phyloP scores from a whole-genome alignment of 768 basidiomycete species.

The Boletus reticulatus region DNA sequence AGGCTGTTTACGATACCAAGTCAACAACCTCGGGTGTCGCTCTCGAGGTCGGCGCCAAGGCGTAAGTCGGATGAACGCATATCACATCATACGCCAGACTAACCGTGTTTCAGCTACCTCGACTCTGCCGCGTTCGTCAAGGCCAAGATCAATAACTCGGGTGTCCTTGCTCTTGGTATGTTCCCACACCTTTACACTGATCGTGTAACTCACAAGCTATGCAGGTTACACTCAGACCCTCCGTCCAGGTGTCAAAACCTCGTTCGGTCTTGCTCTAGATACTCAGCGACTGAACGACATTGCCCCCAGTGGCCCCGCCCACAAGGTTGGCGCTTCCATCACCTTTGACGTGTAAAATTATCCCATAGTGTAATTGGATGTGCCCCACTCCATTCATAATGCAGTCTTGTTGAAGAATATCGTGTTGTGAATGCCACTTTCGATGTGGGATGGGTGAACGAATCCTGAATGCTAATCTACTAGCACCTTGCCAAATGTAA shows the following conservation, averaged over 20 bases:
- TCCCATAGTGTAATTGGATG: slow-evolving; percentile 19
- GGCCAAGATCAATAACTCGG: slow-evolving; percentile 97
- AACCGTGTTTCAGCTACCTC: slow-evolving; percentile 52
- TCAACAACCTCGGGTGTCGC: slow-evolving; percentile 80
- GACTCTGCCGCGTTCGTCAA: slow-evolving; percentile 92
- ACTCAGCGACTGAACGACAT: slow-evolving; percentile 86
- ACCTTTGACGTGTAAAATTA: slow-evolving; percentile 64
- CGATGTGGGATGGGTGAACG: background rate
- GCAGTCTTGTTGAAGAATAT: slow-evolving; percentile 1
- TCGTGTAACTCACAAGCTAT: slow-evolving; percentile 10
- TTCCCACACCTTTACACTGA: background rate
- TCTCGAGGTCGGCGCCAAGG: slow-evolving; percentile 95
- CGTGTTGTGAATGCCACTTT: background rate
- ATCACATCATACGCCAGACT: background rate
- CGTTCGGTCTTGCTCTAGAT: slow-evolving; percentile 94
- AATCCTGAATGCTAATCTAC: background rate
- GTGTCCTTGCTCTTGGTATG: slow-evolving; percentile 82
- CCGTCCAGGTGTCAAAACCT: slow-evolving; percentile 88
- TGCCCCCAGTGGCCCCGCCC: slow-evolving; percentile 59
- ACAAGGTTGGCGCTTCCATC: slow-evolving; percentile 82
- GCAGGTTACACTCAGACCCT: slow-evolving; percentile 89
- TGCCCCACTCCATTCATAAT: slow-evolving; percentile 15
- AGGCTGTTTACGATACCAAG: slow-evolving; percentile 96
- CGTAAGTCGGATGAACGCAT: slow-evolving; percentile 47
- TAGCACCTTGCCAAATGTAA: background rate